Conservation (phyloP, 805 yeast genomes). For the Nakazawaea ishiwadae region DNA sequence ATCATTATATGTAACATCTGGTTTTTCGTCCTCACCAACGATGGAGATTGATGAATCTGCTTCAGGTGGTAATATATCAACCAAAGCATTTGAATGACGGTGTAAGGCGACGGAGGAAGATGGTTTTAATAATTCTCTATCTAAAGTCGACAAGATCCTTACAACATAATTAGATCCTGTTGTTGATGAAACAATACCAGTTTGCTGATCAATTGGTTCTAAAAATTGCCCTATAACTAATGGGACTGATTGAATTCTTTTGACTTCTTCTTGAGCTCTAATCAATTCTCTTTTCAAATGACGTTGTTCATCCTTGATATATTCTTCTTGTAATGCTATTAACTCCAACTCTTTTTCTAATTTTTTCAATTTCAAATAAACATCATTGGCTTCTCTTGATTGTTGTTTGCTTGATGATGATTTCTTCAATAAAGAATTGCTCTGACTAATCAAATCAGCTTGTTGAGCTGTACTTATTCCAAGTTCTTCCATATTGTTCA, state of each 20-base stretch:
- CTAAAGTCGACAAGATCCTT: constrained; percentile 88
- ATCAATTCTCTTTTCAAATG: constrained; percentile 90
- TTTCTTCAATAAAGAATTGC: constrained; percentile 11
- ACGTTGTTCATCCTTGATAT: constrained; percentile 96
- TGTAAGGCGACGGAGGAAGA: constrained; percentile 95
- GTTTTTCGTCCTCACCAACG: constrained; percentile 90
- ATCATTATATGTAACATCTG: constrained; percentile 91
- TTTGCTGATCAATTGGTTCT: constrained; percentile 94
- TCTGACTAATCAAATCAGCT: constrained; percentile 21
- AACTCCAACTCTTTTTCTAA: constrained; percentile 88
- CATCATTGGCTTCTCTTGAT: constrained; percentile 44
- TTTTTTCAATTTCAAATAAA: constrained; percentile 79
- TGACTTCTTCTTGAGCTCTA: constrained; percentile 98
- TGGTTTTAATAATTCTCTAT: constrained; percentile 90
- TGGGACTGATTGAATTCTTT: constrained; percentile 95
- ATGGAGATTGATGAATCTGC: constrained; percentile 96
- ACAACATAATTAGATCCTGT: constrained; percentile 98
- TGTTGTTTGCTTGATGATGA: constrained; percentile 15
- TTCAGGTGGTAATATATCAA: constrained; percentile 96
- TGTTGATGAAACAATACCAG: constrained; percentile 95
- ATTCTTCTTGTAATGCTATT: constrained; percentile 85
- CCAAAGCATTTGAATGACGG: constrained; percentile 97
- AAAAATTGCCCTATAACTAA: constrained; percentile 96
- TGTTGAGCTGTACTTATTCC: constrained; percentile 39
- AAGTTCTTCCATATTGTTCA: constrained; percentile 61